Evolutionary conservation across 1,284 basidiomycete genomes (phyloP).

Genomic region (Malassezia brasiliensis): DNA sequence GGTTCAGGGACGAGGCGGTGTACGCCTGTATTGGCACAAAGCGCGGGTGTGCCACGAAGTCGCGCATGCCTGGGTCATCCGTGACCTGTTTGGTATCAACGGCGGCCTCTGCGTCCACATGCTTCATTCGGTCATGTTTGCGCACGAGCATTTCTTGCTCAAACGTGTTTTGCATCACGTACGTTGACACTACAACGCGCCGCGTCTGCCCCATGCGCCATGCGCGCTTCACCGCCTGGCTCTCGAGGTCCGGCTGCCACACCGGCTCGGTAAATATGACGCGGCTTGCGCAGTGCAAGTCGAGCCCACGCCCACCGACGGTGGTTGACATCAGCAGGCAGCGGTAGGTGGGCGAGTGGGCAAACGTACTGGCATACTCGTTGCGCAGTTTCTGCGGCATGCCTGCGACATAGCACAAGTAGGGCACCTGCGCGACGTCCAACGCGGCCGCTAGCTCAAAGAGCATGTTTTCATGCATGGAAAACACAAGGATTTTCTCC

Average conservation of each 20-base stretch:
- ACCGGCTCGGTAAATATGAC: constrained; percentile 18
- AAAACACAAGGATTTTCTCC: constrained; percentile 20
- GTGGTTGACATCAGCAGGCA: constrained; percentile 18
- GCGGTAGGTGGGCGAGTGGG: background rate
- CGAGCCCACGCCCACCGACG: constrained; percentile 17
- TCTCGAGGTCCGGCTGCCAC: constrained; percentile 17
- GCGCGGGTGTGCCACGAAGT: constrained; percentile 11
- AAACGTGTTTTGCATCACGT: constrained; percentile 11
- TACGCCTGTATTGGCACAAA: background rate
- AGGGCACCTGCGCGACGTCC: constrained; percentile 12
- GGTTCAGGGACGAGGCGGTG: background rate
- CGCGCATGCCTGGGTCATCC: constrained; percentile 15
- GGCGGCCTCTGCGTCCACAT: too few relatives aligned
- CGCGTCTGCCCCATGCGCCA: constrained; percentile 21
- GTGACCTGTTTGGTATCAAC: background rate
- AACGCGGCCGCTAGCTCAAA: constrained; percentile 14
- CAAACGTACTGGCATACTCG: constrained; percentile 8
- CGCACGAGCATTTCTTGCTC: constrained; percentile 7
- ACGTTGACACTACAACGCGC: constrained; percentile 13
- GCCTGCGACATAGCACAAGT: constrained; percentile 16
- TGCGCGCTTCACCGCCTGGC: constrained; percentile 19
- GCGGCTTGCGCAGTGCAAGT: constrained; percentile 18
- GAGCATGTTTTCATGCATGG: constrained; percentile 11
- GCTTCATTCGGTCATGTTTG: background rate
- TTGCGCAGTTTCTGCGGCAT: constrained; percentile 16